Evolutionary conservation across 192 early-diverging fungal species (phyloP).

Genomic region (Coemansia sp.): DNA sequence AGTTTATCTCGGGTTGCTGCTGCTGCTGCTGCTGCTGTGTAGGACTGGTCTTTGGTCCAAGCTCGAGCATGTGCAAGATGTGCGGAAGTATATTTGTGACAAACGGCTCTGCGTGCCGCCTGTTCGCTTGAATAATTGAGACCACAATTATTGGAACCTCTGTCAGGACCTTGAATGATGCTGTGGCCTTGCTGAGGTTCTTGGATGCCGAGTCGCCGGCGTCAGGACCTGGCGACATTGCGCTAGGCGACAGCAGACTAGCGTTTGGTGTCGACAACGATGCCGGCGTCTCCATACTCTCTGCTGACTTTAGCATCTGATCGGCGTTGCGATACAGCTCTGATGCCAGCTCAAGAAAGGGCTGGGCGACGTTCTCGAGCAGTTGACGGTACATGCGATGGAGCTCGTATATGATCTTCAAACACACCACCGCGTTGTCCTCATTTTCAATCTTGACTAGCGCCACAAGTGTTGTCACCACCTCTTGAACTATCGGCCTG

Average conservation of each 20-base stretch:
- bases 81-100: slow-evolving; percentile 85
- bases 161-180: slow-evolving; percentile 96
- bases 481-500: slow-evolving; percentile 68
- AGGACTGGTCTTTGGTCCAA: slow-evolving; percentile 23
- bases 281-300: slow-evolving; percentile 60
- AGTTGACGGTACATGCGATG: slow-evolving; percentile 81
- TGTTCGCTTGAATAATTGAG: slow-evolving; percentile 87
- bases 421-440: slow-evolving; percentile 90
- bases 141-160: slow-evolving; percentile 99
- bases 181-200: slow-evolving; percentile 69
- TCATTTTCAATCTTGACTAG: slow-evolving; percentile 91
- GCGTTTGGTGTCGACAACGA: slow-evolving; percentile 55
- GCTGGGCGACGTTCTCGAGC: slow-evolving; percentile 84
- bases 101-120: slow-evolving; percentile 74
- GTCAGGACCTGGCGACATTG: slow-evolving; percentile 73
- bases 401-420: slow-evolving; percentile 95
- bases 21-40: not conserved
- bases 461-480: slow-evolving; percentile 73
- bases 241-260: slow-evolving; percentile 63
- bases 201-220: slow-evolving; percentile 58
- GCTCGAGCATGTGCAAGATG: slow-evolving; percentile 70
- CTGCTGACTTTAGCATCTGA: slow-evolving; percentile 83
- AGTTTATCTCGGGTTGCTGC: slow-evolving; percentile 18
- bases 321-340: slow-evolving; percentile 85
- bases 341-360: slow-evolving; percentile 87